phyloP scores from a whole-genome alignment of 2,329 filamentous ascomycete genomes.

The Penicillium frequentans region DNA sequence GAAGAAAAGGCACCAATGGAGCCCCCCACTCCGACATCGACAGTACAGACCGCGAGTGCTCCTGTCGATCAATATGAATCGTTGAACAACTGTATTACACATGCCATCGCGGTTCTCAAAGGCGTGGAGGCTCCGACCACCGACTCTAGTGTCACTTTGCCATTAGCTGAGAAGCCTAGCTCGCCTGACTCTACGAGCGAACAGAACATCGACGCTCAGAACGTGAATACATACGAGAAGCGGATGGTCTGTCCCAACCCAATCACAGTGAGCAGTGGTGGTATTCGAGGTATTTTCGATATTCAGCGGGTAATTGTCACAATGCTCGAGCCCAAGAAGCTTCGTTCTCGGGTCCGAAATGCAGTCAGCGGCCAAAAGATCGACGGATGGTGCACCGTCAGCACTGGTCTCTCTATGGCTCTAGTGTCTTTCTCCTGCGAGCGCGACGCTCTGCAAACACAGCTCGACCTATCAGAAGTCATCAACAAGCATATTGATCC shows the following conservation, averaged over 20 bases:
- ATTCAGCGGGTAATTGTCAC: slow-evolving; percentile 16
- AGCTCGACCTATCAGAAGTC: not conserved
- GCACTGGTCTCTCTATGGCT: not conserved
- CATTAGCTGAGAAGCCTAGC: not conserved
- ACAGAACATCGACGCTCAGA: not conserved
- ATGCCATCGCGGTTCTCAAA: not conserved
- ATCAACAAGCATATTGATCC: not conserved
- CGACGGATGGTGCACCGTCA: slow-evolving; percentile 17
- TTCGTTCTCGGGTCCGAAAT: slow-evolving; percentile 9
- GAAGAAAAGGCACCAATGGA: not conserved
- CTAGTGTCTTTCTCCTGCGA: not conserved
- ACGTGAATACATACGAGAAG: not conserved
- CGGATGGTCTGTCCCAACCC: slow-evolving; percentile 11
- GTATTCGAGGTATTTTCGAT: slow-evolving; percentile 18
- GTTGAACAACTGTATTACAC: not conserved
- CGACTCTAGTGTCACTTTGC: not conserved
- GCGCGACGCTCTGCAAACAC: not conserved
- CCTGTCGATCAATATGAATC: not conserved
- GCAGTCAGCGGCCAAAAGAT: slow-evolving; percentile 12
- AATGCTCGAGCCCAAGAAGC: slow-evolving; percentile 11
- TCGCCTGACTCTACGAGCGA: not conserved
- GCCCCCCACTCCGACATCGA: not conserved
- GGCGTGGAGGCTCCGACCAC: not conserved
- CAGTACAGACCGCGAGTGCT: not conserved
- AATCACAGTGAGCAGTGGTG: slow-evolving; percentile 13